Evolutionary conservation across 1,284 basidiomycete genomes (phyloP).

Genomic region (Termitomyces sp.): DNA sequence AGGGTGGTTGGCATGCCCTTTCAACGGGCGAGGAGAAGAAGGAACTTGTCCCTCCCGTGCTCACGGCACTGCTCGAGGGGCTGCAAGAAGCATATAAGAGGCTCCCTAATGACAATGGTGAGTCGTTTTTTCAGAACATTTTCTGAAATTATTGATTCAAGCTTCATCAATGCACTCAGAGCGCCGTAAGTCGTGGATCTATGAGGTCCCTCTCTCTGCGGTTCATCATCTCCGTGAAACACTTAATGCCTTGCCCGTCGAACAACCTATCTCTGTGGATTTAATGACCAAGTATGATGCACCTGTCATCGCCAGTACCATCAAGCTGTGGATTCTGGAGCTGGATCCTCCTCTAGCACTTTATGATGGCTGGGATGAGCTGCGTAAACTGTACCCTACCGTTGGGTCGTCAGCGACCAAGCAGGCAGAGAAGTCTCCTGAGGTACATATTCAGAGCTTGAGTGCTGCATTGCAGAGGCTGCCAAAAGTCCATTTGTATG

Average conservation of each 20-base stretch:
- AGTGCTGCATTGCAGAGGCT: slow-evolving; percentile 65
- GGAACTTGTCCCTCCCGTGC: slow-evolving; percentile 67
- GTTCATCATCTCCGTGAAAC: slow-evolving; percentile 81
- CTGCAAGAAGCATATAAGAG: slow-evolving; percentile 63
- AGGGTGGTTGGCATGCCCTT: slow-evolving; percentile 59
- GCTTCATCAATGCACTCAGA: slow-evolving; percentile 38
- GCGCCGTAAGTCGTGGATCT: slow-evolving; percentile 89
- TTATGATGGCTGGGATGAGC: slow-evolving; percentile 88
- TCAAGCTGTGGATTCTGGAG: slow-evolving; percentile 86
- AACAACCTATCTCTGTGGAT: slow-evolving; percentile 59
- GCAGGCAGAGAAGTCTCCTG: slow-evolving; percentile 49
- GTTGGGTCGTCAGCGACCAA: slow-evolving; percentile 48
- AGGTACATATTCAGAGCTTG: slow-evolving; percentile 65
- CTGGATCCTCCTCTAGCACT: slow-evolving; percentile 78
- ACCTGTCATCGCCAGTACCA: slow-evolving; percentile 77
- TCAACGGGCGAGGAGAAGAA: slow-evolving; percentile 50
- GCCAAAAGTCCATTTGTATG: slow-evolving; percentile 78
- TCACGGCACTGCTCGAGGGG: slow-evolving; percentile 64
- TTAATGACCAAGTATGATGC: slow-evolving; percentile 75
- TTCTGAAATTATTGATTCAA: slow-evolving; percentile 7
- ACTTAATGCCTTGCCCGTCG: slow-evolving; percentile 68
- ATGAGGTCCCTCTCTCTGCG: slow-evolving; percentile 79
- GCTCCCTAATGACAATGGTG: slow-evolving; percentile 61
- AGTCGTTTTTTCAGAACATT: slow-evolving; percentile 24
- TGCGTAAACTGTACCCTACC: slow-evolving; percentile 77